Evolutionary conservation across 129 eudicot species (phyloP), one percentile per base, ranked within the genome.

Genomic region (Centaurea solstitialis): DNA sequence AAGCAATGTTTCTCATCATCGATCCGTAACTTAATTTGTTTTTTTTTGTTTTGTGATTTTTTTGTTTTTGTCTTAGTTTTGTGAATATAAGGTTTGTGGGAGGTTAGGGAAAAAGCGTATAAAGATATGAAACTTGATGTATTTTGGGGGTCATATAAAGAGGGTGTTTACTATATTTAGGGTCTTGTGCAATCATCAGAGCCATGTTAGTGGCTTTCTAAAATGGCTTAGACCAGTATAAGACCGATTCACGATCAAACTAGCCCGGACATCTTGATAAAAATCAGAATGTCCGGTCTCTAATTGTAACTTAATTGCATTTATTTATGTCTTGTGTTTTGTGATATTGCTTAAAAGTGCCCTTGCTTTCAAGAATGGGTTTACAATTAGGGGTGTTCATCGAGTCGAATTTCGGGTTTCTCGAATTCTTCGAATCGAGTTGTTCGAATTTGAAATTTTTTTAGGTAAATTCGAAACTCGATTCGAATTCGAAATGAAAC

Each of bases 51-150:
- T 30, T 37, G n/a, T n/a, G n/a, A n/a, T 59, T 59, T 33, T 33
- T 45, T 75, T 81, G n/a, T n/a, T n/a, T n/a, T n/a, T n/a, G n/a
- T 75, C 33, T 9, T 80, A 80, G 61, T 39, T 65, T 37, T 85
- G 85, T 85, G 88, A 81, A 81, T 85, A 85, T 85, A 85, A 80
- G 59, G 74, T 11, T 70, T 82, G 76, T 75, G 67, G 82, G 72
- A 73, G 78, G 23, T 38, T 79, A 70, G 84, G 70, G 9, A 80
- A n/a, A 38, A 57, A 37, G 83, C 38, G 83, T 72, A 80, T 72
- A 80, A 80, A 80, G 30, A 81, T 68, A 41, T 18, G 18, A 67
- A 67, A 41, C 28, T 38, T 73, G 17, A 65, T 81, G 73, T n/a
- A n/a, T n/a, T n/a, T n/a, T n/a, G n/a, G n/a, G n/a, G n/a, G n/a